Evolutionary conservation across 2,329 filamentous ascomycete species (phyloP).

Genomic region (Xylaria sp.): DNA sequence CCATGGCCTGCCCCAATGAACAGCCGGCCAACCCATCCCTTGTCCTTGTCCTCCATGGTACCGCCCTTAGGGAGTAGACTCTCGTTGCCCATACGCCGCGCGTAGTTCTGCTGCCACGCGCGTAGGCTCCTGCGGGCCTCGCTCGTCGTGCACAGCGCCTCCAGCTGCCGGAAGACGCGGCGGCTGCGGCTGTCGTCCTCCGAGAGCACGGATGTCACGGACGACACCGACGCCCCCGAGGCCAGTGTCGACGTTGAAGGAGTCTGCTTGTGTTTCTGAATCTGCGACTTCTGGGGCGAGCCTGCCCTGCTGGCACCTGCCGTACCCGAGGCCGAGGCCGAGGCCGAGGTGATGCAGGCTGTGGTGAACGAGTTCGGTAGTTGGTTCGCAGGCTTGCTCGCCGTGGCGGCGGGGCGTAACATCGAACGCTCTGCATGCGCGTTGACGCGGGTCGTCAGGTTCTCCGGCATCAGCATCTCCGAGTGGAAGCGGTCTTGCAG

Average conservation of each 20-base stretch:
- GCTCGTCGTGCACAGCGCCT: constrained; percentile 48
- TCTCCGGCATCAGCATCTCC: constrained; percentile 41
- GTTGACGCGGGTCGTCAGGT: constrained; percentile 26
- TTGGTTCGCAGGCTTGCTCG: neutral
- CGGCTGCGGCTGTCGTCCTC: constrained; percentile 48
- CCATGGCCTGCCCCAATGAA: constrained; percentile 18
- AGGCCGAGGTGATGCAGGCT: neutral
- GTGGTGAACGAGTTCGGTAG: constrained; percentile 10
- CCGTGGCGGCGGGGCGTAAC: neutral
- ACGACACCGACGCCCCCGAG: neutral
- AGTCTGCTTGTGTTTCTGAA: neutral
- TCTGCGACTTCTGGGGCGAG: neutral
- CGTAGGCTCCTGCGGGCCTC: constrained; percentile 53
- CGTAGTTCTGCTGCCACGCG: constrained; percentile 54
- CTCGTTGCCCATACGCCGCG: constrained; percentile 43
- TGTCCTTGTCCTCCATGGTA: constrained; percentile 25
- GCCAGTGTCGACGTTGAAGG: constrained; percentile 6
- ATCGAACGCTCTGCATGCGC: constrained; percentile 27
- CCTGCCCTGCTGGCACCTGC: neutral
- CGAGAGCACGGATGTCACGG: constrained; percentile 10
- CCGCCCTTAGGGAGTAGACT: constrained; percentile 45
- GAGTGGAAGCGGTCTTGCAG: constrained; percentile 58
- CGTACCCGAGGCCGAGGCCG: neutral
- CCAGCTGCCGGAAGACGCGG: constrained; percentile 51
- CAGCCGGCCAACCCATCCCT: constrained; percentile 34